Conservation (phyloP, 495 filamentous ascomycete genomes). For the Pyronema domesticum region DNA sequence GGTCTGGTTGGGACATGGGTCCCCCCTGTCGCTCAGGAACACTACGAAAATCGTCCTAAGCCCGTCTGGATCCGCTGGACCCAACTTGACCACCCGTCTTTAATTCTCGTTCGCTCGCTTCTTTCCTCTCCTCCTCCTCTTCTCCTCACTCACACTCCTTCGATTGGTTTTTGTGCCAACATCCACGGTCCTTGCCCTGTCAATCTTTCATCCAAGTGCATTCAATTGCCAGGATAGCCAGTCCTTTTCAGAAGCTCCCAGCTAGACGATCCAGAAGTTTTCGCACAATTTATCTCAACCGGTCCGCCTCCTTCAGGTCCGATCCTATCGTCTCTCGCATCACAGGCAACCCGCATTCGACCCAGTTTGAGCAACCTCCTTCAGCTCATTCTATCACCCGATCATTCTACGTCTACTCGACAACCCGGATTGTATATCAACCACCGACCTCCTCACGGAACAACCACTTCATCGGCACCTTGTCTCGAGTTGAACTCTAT, state of each 20-base stretch:
- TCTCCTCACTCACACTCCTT: neutral
- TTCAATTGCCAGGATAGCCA: neutral
- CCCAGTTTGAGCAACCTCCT: conserved; percentile 1
- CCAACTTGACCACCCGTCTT: neutral
- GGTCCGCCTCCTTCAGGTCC: conserved; percentile 2
- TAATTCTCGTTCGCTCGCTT: neutral
- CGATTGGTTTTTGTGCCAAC: neutral
- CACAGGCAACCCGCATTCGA: neutral
- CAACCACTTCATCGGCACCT: neutral
- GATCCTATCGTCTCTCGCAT: neutral
- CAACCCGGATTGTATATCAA: conserved; percentile 1
- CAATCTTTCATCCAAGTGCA: neutral
- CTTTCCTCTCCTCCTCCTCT: neutral
- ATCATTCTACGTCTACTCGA: neutral
- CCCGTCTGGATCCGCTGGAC: no score
- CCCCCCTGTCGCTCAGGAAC: no score
- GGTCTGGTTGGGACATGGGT: no score
- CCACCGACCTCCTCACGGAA: neutral
- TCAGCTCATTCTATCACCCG: neutral
- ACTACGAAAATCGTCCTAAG: no score
- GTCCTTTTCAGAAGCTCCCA: neutral
- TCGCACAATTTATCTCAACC: neutral
- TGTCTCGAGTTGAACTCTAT: conserved; percentile 1
- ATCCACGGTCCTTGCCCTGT: neutral
- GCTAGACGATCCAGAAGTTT: neutral